Percentiles rank a stretch among this genome's conserved stretches.
Conservation (phyloP, 176 grass and related monocot genomes). For the Eleusine indica region DNA sequence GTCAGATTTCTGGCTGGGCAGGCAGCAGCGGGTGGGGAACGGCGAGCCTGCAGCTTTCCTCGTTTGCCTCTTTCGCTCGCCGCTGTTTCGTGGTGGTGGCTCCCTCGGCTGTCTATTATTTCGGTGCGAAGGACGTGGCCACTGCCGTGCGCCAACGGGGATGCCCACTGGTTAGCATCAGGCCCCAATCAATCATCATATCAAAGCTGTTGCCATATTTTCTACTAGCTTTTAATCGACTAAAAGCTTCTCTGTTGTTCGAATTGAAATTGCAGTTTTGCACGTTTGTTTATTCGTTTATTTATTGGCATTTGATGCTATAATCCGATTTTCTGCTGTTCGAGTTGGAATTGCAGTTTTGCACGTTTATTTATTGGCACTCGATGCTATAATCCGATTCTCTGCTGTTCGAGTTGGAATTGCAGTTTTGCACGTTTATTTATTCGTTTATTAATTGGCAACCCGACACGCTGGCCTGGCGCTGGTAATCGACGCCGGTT, state of each 20-base stretch:
- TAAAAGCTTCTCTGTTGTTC: background rate
- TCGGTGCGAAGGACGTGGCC: slow-evolving; percentile 25
- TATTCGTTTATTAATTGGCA: background rate
- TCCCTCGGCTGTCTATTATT: slow-evolving; percentile 14
- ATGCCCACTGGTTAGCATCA: background rate
- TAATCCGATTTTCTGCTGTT: background rate
- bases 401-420: slow-evolving; percentile 17
- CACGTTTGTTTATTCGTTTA: slow-evolving; percentile 2
- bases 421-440: background rate
- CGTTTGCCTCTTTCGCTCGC: slow-evolving; percentile 25
- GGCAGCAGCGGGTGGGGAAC: background rate
- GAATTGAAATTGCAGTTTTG: slow-evolving; percentile 4
- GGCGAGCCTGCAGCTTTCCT: background rate
- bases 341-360: slow-evolving; percentile 10
- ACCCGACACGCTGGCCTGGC: background rate
- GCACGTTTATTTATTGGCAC: background rate
- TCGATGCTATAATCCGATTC: background rate
- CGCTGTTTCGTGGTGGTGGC: slow-evolving; percentile 29
- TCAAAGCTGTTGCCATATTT: slow-evolving; percentile 6
- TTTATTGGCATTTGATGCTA: background rate
- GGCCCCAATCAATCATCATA: background rate
- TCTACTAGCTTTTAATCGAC: too few species aligned
- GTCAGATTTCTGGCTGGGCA: background rate
- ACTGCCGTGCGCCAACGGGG: background rate
- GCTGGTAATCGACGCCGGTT: background rate